A percentile compares a stretch with the other conserved stretches of the same genome.
Conservation (phyloP, 2,329 filamentous ascomycete genomes). For the Aspergillus ochraceus region DNA sequence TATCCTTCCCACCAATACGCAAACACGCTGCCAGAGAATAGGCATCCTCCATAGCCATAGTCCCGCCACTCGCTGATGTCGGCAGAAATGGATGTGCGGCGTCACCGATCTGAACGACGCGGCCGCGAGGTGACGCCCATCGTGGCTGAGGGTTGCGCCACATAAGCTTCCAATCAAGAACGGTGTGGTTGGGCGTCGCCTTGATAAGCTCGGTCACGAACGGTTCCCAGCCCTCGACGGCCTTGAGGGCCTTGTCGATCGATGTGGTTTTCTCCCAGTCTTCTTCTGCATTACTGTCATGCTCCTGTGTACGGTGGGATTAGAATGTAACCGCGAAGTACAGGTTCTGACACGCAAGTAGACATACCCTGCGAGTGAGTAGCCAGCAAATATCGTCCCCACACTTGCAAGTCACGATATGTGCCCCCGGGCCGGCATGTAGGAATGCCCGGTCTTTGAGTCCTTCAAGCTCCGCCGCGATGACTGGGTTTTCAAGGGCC, state of each 20-base stretch:
- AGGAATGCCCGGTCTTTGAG: not conserved
- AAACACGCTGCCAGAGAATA: not conserved
- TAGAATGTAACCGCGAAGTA: not conserved
- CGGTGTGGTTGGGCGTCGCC: too few relatives aligned
- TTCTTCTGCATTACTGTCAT: too few relatives aligned
- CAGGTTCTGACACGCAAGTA: not conserved
- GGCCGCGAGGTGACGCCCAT: not conserved
- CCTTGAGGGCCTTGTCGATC: too few relatives aligned
- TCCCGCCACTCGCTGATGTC: not conserved
- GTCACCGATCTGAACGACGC: conserved; percentile 5
- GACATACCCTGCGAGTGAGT: conserved; percentile 4
- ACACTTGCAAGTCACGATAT: not conserved
- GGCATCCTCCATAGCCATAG: conserved; percentile 10
- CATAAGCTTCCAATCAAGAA: too few relatives aligned
- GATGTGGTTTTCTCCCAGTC: too few relatives aligned
- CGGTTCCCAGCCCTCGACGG: too few relatives aligned
- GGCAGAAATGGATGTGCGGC: conserved; percentile 6
- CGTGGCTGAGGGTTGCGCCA: too few relatives aligned
- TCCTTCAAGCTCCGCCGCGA: conserved; percentile 1
- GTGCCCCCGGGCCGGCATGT: conserved; percentile 3
- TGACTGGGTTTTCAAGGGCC: conserved; percentile 1
- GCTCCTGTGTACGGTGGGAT: too few relatives aligned
- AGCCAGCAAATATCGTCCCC: conserved; percentile 1
- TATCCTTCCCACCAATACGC: too few relatives aligned
- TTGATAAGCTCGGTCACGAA: too few relatives aligned